A percentile compares a stretch with the other conserved stretches of the same genome.
These are phyloP conservation scores for Apocynum venetum DNA, from an alignment of 257 asterid genomes.

Conservation along the genomic window DNA sequence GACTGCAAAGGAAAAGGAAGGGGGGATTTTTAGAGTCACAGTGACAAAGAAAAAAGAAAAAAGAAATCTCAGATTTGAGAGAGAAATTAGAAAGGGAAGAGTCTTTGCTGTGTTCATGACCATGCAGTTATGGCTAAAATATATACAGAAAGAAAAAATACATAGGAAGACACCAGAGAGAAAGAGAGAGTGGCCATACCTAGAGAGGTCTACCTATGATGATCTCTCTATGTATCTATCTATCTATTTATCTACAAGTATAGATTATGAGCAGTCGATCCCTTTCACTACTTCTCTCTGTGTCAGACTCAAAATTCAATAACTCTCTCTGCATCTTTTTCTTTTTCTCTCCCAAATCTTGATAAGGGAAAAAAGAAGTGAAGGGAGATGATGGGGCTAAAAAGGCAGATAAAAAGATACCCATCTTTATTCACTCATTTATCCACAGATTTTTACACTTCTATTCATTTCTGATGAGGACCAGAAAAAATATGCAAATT, in stretches of 20 bases:
- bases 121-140: background rate
- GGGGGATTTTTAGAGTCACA: slow-evolving; percentile 11
- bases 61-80: background rate
- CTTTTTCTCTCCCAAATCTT: slow-evolving; percentile 24
- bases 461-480: background rate
- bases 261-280: slow-evolving; percentile 13
- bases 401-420: slow-evolving; percentile 46
- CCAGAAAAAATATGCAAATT: background rate
- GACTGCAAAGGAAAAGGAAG: slow-evolving; percentile 25
- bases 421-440: slow-evolving; percentile 58
- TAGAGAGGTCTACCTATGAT: slow-evolving; percentile 6
- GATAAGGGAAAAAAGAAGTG: slow-evolving; percentile 36
- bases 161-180: background rate
- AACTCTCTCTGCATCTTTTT: slow-evolving; percentile 26
- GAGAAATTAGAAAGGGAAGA: slow-evolving; percentile 8
- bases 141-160: slow-evolving; percentile 5
- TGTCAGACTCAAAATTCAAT: slow-evolving; percentile 20
- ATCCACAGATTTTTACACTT: slow-evolving; percentile 31
- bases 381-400: slow-evolving; percentile 36
- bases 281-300: background rate
- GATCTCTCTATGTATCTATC: slow-evolving; percentile 2
- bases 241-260: background rate
- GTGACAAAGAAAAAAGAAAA: background rate
- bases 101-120: background rate
- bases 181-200: slow-evolving; percentile 3